Evolutionary conservation across 257 asterid species (phyloP), one percentile per base, ranked within the genome.

Genomic region (Catharanthus roseus): DNA sequence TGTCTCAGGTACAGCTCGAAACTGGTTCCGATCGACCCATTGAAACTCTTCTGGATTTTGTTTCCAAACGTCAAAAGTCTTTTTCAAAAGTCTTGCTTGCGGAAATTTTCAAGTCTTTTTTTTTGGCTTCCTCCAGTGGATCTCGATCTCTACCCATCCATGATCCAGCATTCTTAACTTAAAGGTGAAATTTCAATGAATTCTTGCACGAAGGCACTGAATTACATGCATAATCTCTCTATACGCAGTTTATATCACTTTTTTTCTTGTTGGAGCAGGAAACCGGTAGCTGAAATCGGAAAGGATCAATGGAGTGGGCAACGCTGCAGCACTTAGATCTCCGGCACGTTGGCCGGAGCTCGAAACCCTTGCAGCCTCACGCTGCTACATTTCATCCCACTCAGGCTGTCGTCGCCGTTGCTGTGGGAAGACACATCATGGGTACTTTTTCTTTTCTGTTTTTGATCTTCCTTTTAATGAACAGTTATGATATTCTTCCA

Each of bases 291-390:
- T 45, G 53, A 50, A 61, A 68, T 60, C 19, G 51, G 65, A 42
- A 54, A 69, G 63, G 60, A 73, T 26, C 50, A 58, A 93, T 93
- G 96, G 97, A 93, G 89, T 93, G 99, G 99, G 79, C 97, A 57
- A 83, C 99, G 76, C 86, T 93, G 75, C 97, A 89, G 77, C 99
- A 93, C 86, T 77, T 91, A 88, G 99, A 93, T 89, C 95, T 93
- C 85, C 96, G 97, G 74, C 99, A 91, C 50, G 91, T 84, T 7
- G 95, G 95, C 63, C 96, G 97, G 91, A 91, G 91, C 78, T 87
- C 99, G 72, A 93, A 89, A 74, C 91, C 93, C 73, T 82, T 86
- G 31, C 99, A 93, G 80, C 99, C 99, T 65, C 99, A 93, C 78
- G 97, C 97, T 74, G 97, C 96, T 33, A 84, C 96, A 51, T 93